Percentiles rank a stretch among this genome's conserved stretches.
Conservation (phyloP, 306 rosid genomes). For the Cajanus cajan region DNA sequence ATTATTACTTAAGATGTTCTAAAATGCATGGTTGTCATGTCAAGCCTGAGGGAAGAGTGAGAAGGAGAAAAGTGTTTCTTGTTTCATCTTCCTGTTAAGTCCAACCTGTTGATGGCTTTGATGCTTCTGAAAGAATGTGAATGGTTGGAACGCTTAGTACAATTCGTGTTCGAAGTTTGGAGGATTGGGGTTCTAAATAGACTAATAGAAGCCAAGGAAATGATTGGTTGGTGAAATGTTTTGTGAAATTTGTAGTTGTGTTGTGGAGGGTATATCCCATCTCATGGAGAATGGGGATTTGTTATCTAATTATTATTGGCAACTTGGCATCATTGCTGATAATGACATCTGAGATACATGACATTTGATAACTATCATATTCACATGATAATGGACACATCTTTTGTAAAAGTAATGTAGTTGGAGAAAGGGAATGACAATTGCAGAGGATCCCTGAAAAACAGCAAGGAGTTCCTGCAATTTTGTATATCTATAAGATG, state of each 20-base stretch:
- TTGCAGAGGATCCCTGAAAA: not conserved
- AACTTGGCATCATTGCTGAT: not conserved
- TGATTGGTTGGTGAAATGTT: slow-evolving; percentile 26
- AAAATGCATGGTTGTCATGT: not conserved
- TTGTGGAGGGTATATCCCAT: not conserved
- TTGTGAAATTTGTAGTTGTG: not conserved
- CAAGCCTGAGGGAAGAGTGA: not conserved
- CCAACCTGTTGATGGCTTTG: not conserved
- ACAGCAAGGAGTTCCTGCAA: not conserved
- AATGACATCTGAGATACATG: not conserved
- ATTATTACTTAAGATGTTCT: not conserved
- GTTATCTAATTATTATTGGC: slow-evolving; percentile 21
- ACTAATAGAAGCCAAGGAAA: too few species aligned
- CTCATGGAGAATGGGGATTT: not conserved
- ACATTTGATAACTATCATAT: not conserved
- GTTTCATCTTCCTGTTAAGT: not conserved
- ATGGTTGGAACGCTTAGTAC: not conserved
- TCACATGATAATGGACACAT: not conserved
- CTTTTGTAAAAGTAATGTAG: not conserved
- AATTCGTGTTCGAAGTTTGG: not conserved
- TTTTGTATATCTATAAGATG: not conserved
- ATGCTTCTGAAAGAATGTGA: not conserved
- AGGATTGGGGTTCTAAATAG: slow-evolving; percentile 3
- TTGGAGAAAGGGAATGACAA: not conserved
- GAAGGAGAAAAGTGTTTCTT: not conserved